Evolutionary conservation across 2,329 filamentous ascomycete species (phyloP).

Genomic region (Diaporthe citriasiana): DNA sequence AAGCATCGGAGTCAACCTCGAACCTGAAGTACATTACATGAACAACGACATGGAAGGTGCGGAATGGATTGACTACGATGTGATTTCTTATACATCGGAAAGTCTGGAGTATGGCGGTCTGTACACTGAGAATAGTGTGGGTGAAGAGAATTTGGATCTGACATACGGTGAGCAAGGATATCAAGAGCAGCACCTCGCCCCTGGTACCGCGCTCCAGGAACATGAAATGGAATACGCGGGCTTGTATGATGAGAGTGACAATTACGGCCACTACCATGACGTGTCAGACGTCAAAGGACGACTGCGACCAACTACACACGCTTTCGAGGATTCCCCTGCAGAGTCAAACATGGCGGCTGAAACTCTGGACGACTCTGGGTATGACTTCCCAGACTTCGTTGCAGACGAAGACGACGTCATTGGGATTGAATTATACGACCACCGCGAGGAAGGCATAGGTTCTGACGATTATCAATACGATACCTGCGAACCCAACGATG

Average conservation of each 20-base stretch:
- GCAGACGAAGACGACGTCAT: neutral
- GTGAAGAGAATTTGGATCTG: neutral
- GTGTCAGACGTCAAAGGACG: neutral
- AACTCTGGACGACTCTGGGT: neutral
- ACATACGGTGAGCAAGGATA: neutral
- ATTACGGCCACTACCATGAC: neutral
- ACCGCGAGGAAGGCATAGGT: neutral
- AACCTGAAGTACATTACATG: neutral
- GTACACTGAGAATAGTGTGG: neutral
- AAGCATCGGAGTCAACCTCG: neutral
- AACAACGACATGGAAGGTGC: neutral
- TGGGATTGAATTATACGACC: neutral
- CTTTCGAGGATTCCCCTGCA: neutral
- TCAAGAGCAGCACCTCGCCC: neutral
- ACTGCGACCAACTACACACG: neutral
- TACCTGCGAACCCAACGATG: neutral
- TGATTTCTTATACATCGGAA: neutral
- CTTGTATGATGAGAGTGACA: neutral
- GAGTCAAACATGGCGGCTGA: neutral
- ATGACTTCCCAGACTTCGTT: neutral
- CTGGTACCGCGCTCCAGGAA: neutral
- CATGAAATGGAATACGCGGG: neutral
- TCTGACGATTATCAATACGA: neutral
- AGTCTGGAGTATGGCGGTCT: neutral
- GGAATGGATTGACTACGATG: slow-evolving; percentile 9